A percentile compares a stretch with the other conserved stretches of the same genome.
phyloP scores from a whole-genome alignment of 495 filamentous ascomycete species.

The Podospora tetraspora region DNA sequence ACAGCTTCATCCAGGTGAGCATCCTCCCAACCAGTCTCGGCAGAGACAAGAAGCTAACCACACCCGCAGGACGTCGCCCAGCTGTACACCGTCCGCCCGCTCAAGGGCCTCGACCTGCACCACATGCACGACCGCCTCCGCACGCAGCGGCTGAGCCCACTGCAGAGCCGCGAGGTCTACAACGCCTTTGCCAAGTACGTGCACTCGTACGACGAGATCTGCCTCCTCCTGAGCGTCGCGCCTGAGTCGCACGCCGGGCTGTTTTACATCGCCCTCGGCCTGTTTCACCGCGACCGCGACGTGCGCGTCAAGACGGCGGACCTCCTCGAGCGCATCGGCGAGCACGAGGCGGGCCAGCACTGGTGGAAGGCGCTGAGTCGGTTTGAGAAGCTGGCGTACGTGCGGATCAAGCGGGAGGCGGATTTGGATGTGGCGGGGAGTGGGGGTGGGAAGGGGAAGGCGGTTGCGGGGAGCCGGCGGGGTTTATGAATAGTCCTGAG shows the following conservation, averaged over 20 bases:
- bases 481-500: background rate
- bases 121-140: constrained; percentile 90
- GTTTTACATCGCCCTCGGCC: constrained; percentile 84
- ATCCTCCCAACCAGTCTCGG: background rate
- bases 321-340: constrained; percentile 73
- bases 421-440: constrained; percentile 40
- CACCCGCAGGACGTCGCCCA: constrained; percentile 53
- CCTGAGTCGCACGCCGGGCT: constrained; percentile 84
- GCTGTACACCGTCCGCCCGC: constrained; percentile 61
- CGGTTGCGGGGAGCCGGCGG: background rate
- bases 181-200: constrained; percentile 69
- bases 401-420: constrained; percentile 61
- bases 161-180: constrained; percentile 74
- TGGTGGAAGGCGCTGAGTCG: constrained; percentile 84
- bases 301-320: constrained; percentile 74
- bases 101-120: constrained; percentile 78
- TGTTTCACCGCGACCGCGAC: constrained; percentile 84
- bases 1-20: constrained; percentile 80
- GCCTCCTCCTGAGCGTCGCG: constrained; percentile 77
- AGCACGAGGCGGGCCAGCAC: constrained; percentile 85
- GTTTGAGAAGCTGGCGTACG: constrained; percentile 79
- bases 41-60: too few species aligned
- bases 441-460: constrained; percentile 19
- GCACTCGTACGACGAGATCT: constrained; percentile 79
- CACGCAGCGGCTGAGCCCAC: constrained; percentile 63